Conservation (phyloP, 164 flowering plant species). For the Tetrastigma voinierianum region DNA sequence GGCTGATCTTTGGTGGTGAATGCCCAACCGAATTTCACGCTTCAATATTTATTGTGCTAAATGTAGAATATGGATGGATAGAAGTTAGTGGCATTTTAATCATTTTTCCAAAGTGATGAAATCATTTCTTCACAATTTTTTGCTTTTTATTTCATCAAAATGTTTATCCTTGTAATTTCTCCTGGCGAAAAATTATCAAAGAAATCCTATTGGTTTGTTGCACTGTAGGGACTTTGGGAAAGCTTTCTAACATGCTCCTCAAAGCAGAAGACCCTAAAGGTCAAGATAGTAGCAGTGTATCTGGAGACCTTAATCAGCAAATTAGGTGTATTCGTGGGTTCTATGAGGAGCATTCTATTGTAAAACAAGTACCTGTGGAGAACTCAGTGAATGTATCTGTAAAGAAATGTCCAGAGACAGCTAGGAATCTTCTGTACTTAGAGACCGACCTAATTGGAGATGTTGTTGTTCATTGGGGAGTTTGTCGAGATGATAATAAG, state of each 20-base stretch:
- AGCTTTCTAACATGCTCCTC: slow-evolving; percentile 45
- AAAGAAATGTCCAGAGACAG: slow-evolving; percentile 46
- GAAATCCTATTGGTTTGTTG: slow-evolving; percentile 10
- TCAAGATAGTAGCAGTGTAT: slow-evolving; percentile 28
- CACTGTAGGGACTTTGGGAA: slow-evolving; percentile 54
- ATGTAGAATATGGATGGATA: not conserved
- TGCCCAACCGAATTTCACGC: not conserved
- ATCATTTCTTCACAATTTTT: no score
- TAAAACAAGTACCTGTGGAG: slow-evolving; percentile 47
- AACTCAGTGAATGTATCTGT: slow-evolving; percentile 58
- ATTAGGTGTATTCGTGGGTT: slow-evolving; percentile 54
- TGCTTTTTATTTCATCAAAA: no score
- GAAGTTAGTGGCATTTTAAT: not conserved
- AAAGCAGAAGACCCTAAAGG: slow-evolving; percentile 41
- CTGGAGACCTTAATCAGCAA: slow-evolving; percentile 24
- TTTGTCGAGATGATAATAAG: slow-evolving; percentile 55
- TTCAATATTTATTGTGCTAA: not conserved
- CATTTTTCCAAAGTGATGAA: no score
- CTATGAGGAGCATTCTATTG: slow-evolving; percentile 63
- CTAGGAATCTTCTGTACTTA: slow-evolving; percentile 49
- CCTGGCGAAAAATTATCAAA: slow-evolving; percentile 7
- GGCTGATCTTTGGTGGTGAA: not conserved
- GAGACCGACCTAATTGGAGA: slow-evolving; percentile 87
- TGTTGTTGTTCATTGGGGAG: slow-evolving; percentile 94
- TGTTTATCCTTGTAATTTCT: no score